These are phyloP conservation scores for Rhizophagus sp. DNA, from an alignment of 192 early-diverging fungal genomes.

Conservation along the genomic window DNA sequence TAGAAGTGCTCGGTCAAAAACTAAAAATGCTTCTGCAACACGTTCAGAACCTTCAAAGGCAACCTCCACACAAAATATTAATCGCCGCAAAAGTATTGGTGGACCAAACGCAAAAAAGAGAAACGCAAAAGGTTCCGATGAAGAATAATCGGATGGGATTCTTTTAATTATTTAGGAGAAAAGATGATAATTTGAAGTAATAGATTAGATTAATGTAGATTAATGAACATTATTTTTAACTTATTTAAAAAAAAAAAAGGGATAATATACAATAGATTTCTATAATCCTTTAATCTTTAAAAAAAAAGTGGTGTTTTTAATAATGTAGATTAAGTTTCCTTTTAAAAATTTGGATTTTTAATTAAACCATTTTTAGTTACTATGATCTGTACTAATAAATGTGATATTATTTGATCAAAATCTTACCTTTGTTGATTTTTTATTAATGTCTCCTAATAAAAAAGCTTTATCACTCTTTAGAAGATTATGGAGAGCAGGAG, in stretches of 20 bases:
- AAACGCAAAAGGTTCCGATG: background rate
- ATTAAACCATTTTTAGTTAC: too few relatives aligned
- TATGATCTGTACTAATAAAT: too few relatives aligned
- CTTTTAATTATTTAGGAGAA: background rate
- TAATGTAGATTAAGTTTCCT: too few relatives aligned
- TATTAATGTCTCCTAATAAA: background rate
- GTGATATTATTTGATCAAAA: too few relatives aligned
- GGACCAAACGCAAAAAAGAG: background rate
- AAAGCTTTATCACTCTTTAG: background rate
- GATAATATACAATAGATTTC: too few relatives aligned
- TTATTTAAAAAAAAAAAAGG: too few relatives aligned
- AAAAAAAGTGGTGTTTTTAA: too few relatives aligned
- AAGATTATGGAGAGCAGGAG: slow-evolving; percentile 11
- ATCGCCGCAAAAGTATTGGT: background rate
- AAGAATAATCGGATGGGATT: background rate
- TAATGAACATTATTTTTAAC: too few relatives aligned
- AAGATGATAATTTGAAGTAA: background rate
- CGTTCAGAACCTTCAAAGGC: background rate
- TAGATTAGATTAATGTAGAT: background rate
- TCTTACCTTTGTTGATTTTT: background rate
- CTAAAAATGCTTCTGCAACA: background rate
- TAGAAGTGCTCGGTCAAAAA: background rate
- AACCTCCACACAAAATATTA: background rate
- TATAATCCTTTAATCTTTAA: too few relatives aligned
- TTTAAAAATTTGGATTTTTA: too few relatives aligned